phyloP scores from a whole-genome alignment of 2,329 filamentous ascomycete genomes.

The Metarhizium guizhouense region DNA sequence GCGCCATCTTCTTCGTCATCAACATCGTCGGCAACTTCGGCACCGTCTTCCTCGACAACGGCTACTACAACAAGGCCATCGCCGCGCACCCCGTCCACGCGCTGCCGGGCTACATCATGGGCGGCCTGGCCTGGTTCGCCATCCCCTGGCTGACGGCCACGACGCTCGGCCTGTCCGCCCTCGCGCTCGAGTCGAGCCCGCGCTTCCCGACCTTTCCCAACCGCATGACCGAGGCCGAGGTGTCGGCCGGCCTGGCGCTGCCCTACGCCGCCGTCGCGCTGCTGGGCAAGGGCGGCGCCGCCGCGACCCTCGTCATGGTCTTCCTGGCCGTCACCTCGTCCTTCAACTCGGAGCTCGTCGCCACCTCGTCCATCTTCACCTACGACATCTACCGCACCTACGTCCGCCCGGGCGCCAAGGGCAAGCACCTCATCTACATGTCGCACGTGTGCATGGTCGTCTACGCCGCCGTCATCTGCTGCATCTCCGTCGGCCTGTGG shows the following conservation, averaged over 20 bases:
- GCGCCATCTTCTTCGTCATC: constrained; percentile 85
- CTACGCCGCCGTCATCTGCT: constrained; percentile 70
- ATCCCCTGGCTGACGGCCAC: constrained; percentile 87
- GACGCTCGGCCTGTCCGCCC: constrained; percentile 74
- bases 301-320: constrained; percentile 68
- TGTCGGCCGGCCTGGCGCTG: constrained; percentile 74
- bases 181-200: constrained; percentile 68
- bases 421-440: constrained; percentile 70
- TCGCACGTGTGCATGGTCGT: constrained; percentile 61
- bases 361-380: constrained; percentile 77
- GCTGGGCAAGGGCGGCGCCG: constrained; percentile 72
- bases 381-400: constrained; percentile 88
- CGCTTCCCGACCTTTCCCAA: constrained; percentile 64
- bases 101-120: constrained; percentile 79
- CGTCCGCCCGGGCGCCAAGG: constrained; percentile 67
- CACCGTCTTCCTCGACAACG: constrained; percentile 79
- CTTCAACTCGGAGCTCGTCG: constrained; percentile 75
- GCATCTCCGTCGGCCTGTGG: constrained; percentile 65
- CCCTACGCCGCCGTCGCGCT: constrained; percentile 79
- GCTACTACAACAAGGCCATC: constrained; percentile 92
- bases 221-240: constrained; percentile 64
- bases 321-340: constrained; percentile 89
- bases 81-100: constrained; percentile 78
- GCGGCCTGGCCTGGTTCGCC: constrained; percentile 83
- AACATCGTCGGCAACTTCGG: constrained; percentile 78